Evolutionary conservation across 768 basidiomycete species (phyloP).

Genomic region (Tremella fuciformis): DNA sequence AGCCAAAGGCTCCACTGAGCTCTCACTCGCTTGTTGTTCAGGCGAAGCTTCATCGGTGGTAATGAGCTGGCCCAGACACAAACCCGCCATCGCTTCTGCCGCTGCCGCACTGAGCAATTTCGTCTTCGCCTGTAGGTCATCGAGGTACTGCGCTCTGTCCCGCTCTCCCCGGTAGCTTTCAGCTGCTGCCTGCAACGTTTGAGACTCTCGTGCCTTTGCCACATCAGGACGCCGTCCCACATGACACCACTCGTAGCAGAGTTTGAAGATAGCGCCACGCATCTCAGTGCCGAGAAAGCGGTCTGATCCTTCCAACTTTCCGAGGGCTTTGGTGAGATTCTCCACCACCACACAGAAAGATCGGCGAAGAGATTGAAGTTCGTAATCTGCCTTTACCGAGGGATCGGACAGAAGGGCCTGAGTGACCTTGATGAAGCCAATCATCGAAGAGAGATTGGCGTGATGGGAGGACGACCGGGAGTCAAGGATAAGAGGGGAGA

Average conservation of each 20-base stretch:
- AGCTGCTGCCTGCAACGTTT: conserved; percentile 68
- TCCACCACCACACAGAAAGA: conserved; percentile 90
- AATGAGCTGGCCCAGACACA: conserved; percentile 82
- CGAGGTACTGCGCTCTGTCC: conserved; percentile 56
- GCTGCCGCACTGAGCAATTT: conserved; percentile 72
- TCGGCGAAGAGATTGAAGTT: conserved; percentile 74
- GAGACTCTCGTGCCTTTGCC: conserved; percentile 65
- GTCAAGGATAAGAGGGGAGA: conserved; percentile 70
- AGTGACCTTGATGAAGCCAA: conserved; percentile 82
- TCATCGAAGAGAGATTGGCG: conserved; percentile 70
- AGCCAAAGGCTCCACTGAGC: conserved; percentile 42
- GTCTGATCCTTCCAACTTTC: conserved; percentile 65
- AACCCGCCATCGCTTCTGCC: conserved; percentile 78
- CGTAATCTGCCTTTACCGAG: conserved; percentile 70
- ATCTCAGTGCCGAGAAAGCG: conserved; percentile 71
- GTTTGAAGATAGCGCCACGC: conserved; percentile 73
- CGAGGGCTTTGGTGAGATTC: conserved; percentile 72
- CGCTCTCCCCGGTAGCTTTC: conserved; percentile 61
- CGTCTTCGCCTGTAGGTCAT: conserved; percentile 60
- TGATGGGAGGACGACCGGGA: conserved; percentile 67
- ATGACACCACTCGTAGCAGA: conserved; percentile 93
- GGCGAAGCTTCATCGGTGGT: conserved; percentile 43
- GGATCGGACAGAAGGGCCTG: conserved; percentile 70
- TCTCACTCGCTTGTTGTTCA: conserved; percentile 28
- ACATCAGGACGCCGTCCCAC: conserved; percentile 70